phyloP scores from a whole-genome alignment of 192 early-diverging fungal genomes.

The Obelidium mucronatum region DNA sequence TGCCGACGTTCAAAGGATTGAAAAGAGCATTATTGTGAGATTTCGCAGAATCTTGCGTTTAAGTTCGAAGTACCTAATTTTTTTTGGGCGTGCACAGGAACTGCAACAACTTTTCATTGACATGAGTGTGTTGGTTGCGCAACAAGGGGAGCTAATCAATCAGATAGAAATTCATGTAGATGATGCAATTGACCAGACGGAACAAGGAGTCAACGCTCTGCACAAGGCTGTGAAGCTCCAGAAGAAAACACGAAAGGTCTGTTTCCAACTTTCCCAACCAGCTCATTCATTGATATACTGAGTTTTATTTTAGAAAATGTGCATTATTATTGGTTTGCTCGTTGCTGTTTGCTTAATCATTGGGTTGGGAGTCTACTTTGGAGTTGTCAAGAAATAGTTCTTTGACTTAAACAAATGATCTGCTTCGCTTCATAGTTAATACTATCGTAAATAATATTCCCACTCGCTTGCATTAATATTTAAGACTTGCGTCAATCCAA shows the following conservation, averaged over 20 bases:
- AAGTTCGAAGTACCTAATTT: not conserved
- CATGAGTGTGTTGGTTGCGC: constrained; percentile 82
- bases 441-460: not conserved
- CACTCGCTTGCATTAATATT: no score
- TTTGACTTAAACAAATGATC: not conserved
- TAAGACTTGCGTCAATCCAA: no score
- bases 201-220: constrained; percentile 68
- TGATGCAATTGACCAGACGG: constrained; percentile 66
- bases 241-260: constrained; percentile 61
- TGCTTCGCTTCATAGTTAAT: not conserved
- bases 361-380: constrained; percentile 53
- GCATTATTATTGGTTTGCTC: constrained; percentile 59
- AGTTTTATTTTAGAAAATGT: constrained; percentile 58
- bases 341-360: constrained; percentile 42
- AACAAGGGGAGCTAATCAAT: constrained; percentile 76
- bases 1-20: constrained; percentile 86
- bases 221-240: constrained; percentile 64
- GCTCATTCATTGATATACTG: constrained; percentile 26
- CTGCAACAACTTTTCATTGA: constrained; percentile 89
- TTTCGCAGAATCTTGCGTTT: not conserved
- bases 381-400: constrained; percentile 32
- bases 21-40: constrained; percentile 82
- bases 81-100: constrained; percentile 58
- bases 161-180: constrained; percentile 74
- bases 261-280: constrained; percentile 17